Evolutionary conservation across 2,329 filamentous ascomycete genomes (phyloP), one percentile per base, ranked within the genome.

Genomic region (Colletotrichum agaves): DNA sequence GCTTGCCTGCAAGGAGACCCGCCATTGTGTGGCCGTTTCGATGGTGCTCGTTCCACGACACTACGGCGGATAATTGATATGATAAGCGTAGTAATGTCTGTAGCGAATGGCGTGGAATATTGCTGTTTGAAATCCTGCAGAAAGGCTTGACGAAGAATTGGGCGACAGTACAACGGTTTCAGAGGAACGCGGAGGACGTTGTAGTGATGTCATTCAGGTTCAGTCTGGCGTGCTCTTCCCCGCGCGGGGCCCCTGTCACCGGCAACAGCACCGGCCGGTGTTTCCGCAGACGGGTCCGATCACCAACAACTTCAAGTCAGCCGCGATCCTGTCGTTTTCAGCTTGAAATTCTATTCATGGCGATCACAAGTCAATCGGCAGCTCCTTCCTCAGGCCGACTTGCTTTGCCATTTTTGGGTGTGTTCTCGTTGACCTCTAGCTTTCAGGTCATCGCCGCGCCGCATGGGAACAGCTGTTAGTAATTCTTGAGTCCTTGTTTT

Each of bases 121-220:
- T 27, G 27, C 27, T 27, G 23, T 6, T 6, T 27, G 23, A 27
- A 27, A 27, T 1, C 23, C 23, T 27, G 23, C 23, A 27, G 23
- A 27, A 4, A 6, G 27, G 6, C 27, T 27, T 27, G 27, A 27
- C 2, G 53, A 60, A 41, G 53, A 33, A 39, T n/a, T 31, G n/a
- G 7, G 44, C 13, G 6, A 27, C 3, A 8, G 44, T 17, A 37
- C 15, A 12, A 43, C 12, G 33, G 47, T 59, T 59, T 55, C 47
- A 33, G n/a, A 43, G 53, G 47, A 61, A 59, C 37, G 37, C 19
- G 19, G 13, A 11, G 41, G 39, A 47, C 39, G 19, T 21, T 27
- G 50, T 55, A 53, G 55, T 68, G 65, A 68, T 68, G 65, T 68
- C 65, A 68, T 68, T 61, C 47, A 17, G 31, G n/a, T 37, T 13